Evolutionary conservation across 129 eudicot species (phyloP), one percentile per base, ranked within the genome.

Genomic region (Deinandra increscens): DNA sequence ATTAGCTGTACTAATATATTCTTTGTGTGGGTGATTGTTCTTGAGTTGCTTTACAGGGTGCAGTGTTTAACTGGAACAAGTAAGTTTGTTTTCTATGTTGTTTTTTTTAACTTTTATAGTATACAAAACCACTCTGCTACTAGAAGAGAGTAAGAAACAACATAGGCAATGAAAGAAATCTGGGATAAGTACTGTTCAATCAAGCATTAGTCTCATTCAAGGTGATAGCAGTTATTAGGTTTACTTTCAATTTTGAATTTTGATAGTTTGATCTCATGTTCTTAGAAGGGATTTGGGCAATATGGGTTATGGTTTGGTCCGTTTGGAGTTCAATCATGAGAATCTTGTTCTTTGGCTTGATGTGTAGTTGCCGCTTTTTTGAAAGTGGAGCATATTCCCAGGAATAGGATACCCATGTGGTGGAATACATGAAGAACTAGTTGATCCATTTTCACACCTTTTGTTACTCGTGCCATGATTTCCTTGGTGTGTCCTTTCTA

Each of bases 341-440:
- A 56, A 55, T 56, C 54, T 55, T 39, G 23, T 70, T 55, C 66
- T 6, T 11, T 70, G 10, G 41, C n/a, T n/a, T 20, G 23, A 68
- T 43, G 6, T 39, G n/a, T 59, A 10, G 5, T 46, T 49, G 5
- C 31, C 34, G 3, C 10, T 41, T 7, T 41, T 7, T 13, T 31
- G 46, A 36, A 17, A 36, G 22, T 1, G 73, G 37, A 36, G 36
- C 26, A 0, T 38, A 54, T 69, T 69, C 65, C 2, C 49, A 13
- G 31, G 54, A 69, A 69, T 19, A 54, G 10, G 74, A 69, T 38
- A 37, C 65, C 38, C 37, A 54, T 69, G 41, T 37, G 36, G 33
- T 41, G 26, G 29, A 17, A 51, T 53, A 53, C 3, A 8, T 53
- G 34, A 7, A 53, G 34, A 20, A 3, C 5, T 50, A 9, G 29